Percentiles rank a stretch among this genome's conserved stretches.
Conservation (phyloP, 176 grass and related monocot species). For the Ampelocalamus luodianensis region DNA sequence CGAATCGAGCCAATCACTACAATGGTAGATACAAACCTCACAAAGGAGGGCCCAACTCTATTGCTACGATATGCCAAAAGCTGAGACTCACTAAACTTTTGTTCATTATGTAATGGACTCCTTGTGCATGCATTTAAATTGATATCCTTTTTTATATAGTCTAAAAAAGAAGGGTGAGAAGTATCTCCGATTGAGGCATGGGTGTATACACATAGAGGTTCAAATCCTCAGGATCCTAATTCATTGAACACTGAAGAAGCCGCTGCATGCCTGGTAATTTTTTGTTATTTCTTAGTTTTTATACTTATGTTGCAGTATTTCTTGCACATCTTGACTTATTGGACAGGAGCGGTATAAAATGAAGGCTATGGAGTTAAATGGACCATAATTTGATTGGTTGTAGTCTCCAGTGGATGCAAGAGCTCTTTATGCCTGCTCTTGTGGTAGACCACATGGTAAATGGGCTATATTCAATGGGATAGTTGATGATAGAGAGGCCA, state of each 20-base stretch:
- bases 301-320: too few relatives aligned
- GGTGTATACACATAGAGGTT: neutral
- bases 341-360: neutral
- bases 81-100: neutral
- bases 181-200: neutral
- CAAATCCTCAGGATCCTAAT: neutral
- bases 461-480: neutral
- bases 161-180: neutral
- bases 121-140: neutral
- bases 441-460: neutral
- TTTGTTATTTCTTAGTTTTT: neutral
- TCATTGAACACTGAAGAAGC: neutral
- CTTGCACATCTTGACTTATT: neutral
- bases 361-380: neutral
- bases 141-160: neutral
- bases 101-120: neutral
- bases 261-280: neutral
- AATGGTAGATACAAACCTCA: too few relatives aligned
- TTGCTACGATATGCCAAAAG: too few relatives aligned
- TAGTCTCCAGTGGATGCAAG: neutral
- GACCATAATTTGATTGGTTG: neutral
- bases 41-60: too few relatives aligned
- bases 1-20: too few relatives aligned
- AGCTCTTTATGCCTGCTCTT: slow-evolving; percentile 2
- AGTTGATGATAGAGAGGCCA: neutral